phyloP scores from a whole-genome alignment of 495 filamentous ascomycete genomes.

The Aspergillus funiculosus region DNA sequence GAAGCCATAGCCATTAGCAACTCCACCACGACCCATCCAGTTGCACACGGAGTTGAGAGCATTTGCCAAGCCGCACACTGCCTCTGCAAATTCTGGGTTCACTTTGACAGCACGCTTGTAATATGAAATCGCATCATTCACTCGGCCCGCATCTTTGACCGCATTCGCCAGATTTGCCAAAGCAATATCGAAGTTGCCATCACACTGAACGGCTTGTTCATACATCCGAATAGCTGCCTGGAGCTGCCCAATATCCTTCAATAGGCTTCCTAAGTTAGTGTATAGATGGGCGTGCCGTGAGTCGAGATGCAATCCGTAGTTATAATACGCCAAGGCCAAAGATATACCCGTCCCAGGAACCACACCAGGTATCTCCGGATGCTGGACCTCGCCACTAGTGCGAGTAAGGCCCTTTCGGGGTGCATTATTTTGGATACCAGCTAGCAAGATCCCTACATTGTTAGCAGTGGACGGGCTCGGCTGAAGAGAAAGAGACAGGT shows the following conservation, averaged over 20 bases:
- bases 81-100: constrained; percentile 95
- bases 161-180: constrained; percentile 96
- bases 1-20: constrained; percentile 62
- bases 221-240: constrained; percentile 94
- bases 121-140: constrained; percentile 86
- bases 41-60: constrained; percentile 96
- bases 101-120: constrained; percentile 85
- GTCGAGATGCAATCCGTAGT: constrained; percentile 83
- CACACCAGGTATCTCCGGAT: constrained; percentile 67
- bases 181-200: constrained; percentile 91
- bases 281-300: constrained; percentile 93
- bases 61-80: constrained; percentile 92
- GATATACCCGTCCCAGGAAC: constrained; percentile 80
- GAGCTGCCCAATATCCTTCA: constrained; percentile 95
- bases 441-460: constrained; percentile 94
- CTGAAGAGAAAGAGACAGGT: constrained; percentile 88
- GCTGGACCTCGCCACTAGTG: constrained; percentile 31
- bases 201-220: constrained; percentile 86
- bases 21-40: constrained; percentile 86
- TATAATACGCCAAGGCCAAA: constrained; percentile 88
- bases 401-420: constrained; percentile 35
- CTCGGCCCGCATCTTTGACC: constrained; percentile 91
- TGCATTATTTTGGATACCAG: constrained; percentile 78
- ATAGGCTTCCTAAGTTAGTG: constrained; percentile 89
- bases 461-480: constrained; percentile 97